Conservation (phyloP, 2,329 filamentous ascomycete species). For the Diaporthe capsici region DNA sequence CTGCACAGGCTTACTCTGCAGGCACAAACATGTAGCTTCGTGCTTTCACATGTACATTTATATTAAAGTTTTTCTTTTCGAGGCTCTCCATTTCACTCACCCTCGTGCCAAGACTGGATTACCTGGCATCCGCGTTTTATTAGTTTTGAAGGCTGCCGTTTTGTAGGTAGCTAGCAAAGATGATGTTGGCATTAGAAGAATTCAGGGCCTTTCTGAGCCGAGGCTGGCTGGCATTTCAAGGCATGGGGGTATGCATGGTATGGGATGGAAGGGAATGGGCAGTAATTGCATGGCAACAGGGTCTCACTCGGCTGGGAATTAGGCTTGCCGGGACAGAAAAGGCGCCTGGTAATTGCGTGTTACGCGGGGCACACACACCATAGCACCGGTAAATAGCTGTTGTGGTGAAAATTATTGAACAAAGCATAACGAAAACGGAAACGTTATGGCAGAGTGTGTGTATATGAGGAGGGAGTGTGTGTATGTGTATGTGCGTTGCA, state of each 20-base stretch:
- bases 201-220: background rate
- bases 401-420: background rate
- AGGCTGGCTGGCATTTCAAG: background rate
- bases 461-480: background rate
- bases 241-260: background rate
- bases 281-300: background rate
- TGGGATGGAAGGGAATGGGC: background rate
- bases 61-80: background rate
- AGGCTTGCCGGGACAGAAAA: background rate
- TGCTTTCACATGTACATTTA: constrained; percentile 9
- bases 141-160: background rate
- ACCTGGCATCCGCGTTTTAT: background rate
- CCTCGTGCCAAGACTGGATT: background rate
- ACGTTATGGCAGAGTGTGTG: background rate
- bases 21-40: background rate
- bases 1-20: background rate
- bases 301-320: background rate
- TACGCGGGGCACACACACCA: background rate
- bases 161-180: background rate
- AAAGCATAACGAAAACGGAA: constrained; percentile 20
- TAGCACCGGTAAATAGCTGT: background rate
- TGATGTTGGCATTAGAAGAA: background rate
- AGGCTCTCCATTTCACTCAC: background rate
- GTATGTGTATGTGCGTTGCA: background rate
- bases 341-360: background rate